Conservation (phyloP, 2,329 filamentous ascomycete species). For the Penicillium sp. region DNA sequence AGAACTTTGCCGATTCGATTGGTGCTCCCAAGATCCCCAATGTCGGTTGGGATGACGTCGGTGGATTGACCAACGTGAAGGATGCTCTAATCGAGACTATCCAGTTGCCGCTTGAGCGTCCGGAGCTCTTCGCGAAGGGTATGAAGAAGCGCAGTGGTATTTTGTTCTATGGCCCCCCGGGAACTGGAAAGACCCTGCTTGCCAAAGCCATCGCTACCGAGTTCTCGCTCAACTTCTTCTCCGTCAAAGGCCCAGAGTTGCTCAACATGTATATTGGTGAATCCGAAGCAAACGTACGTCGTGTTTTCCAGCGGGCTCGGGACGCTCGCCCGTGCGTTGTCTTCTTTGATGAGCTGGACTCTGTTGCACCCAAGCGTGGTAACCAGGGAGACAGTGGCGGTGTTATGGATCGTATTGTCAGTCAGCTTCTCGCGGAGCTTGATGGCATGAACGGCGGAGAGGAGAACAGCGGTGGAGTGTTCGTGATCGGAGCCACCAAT, state of each 20-base stretch:
- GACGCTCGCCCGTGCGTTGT: constrained; percentile 97
- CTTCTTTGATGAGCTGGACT: constrained; percentile 97
- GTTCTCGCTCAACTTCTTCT: constrained; percentile 99
- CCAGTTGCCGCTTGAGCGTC: constrained; percentile 83
- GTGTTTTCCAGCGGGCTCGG: constrained; percentile 98
- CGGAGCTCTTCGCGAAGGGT: constrained; percentile 91
- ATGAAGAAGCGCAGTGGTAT: constrained; percentile 99
- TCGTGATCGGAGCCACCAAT: constrained; percentile 96
- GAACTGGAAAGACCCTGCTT: constrained; percentile 99
- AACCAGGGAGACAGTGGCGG: constrained; percentile 97
- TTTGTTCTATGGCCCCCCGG: constrained; percentile 95
- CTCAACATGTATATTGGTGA: constrained; percentile 99
- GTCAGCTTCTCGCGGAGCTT: constrained; percentile 87
- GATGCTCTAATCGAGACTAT: constrained; percentile 97
- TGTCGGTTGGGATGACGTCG: constrained; percentile 93
- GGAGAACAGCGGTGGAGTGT: constrained; percentile 75
- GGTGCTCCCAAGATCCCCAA: constrained; percentile 97
- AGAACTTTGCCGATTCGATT: constrained; percentile 97
- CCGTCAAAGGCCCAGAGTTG: constrained; percentile 95
- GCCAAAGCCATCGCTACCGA: constrained; percentile 99
- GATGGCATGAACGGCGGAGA: constrained; percentile 97
- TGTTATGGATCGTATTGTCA: constrained; percentile 97
- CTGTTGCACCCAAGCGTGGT: constrained; percentile 90
- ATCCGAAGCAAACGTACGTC: constrained; percentile 98
- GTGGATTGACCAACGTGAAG: constrained; percentile 89